Percentiles rank a stretch among this genome's conserved stretches.
Conservation (phyloP, 1,139 yeast species). For the Debaryomycetaceae sp. region DNA sequence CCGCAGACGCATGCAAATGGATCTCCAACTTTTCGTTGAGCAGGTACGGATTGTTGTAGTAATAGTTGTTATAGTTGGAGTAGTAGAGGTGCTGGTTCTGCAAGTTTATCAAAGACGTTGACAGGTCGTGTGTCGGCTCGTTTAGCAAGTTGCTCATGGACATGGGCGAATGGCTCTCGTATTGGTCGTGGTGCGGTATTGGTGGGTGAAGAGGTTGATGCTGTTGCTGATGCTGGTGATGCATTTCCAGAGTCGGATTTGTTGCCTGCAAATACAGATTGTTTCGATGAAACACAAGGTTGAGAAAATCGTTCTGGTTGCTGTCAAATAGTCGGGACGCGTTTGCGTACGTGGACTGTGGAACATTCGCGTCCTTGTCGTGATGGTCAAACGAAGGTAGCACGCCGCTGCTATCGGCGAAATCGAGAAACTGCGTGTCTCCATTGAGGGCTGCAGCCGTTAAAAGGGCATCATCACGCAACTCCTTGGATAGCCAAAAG, state of each 20-base stretch:
- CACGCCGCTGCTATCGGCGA: slow-evolving; percentile 6
- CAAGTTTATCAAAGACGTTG: slow-evolving; percentile 21
- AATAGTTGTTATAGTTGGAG: slow-evolving; percentile 31
- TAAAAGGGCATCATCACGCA: slow-evolving; percentile 58
- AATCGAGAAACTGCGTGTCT: slow-evolving; percentile 46
- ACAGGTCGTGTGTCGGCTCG: slow-evolving; percentile 9
- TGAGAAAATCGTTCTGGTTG: slow-evolving; percentile 32
- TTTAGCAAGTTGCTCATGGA: slow-evolving; percentile 13
- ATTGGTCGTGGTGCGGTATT: too few relatives aligned
- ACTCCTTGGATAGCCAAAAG: slow-evolving; percentile 58
- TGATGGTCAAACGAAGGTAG: too few relatives aligned
- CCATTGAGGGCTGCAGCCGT: slow-evolving; percentile 68
- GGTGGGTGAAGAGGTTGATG: slow-evolving; percentile 2
- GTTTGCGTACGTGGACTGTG: background rate
- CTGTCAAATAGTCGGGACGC: slow-evolving; percentile 3
- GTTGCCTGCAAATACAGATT: slow-evolving; percentile 4
- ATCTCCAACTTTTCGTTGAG: slow-evolving; percentile 33
- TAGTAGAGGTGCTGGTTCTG: slow-evolving; percentile 26
- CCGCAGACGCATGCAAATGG: slow-evolving; percentile 29
- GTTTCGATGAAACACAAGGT: slow-evolving; percentile 41
- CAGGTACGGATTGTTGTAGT: slow-evolving; percentile 33
- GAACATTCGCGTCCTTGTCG: too few relatives aligned
- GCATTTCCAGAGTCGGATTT: too few relatives aligned
- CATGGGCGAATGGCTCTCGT: slow-evolving; percentile 5
- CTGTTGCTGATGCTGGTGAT: slow-evolving; percentile 1